Conservation (phyloP, 352 stramenopile species). For the Globisporangium cederbergense region DNA sequence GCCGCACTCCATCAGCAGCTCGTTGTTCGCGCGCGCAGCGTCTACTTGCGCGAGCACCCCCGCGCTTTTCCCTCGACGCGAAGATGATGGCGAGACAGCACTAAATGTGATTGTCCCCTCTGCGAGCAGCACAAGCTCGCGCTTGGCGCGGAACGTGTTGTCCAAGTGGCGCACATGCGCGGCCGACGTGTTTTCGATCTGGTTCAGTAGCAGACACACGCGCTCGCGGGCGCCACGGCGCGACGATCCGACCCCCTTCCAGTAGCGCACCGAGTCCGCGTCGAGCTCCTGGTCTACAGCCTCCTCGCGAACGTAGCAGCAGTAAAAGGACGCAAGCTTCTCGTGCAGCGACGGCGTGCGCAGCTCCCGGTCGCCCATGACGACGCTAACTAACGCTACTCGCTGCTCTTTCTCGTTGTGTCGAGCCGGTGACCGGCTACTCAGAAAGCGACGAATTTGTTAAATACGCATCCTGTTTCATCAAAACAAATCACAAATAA, state of each 20-base stretch:
- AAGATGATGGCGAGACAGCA: neutral
- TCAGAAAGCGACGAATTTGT: too few species aligned
- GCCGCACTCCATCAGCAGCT: conserved; percentile 70
- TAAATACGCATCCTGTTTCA: too few species aligned
- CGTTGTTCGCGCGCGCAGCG: conserved; percentile 56
- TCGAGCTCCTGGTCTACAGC: conserved; percentile 43
- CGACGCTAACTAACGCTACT: too few species aligned
- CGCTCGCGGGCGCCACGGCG: conserved; percentile 61
- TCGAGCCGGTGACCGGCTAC: too few species aligned
- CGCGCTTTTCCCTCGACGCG: conserved; percentile 12
- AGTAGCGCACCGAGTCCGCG: conserved; percentile 42
- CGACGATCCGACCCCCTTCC: conserved; percentile 58
- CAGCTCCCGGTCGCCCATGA: conserved; percentile 16
- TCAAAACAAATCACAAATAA: too few species aligned
- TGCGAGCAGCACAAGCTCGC: conserved; percentile 59
- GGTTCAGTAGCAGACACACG: conserved; percentile 53
- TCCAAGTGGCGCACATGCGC: conserved; percentile 58
- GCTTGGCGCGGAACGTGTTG: conserved; percentile 68
- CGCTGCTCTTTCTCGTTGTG: too few species aligned
- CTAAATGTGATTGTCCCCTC: conserved; percentile 40
- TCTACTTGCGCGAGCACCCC: conserved; percentile 41
- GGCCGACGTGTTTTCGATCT: conserved; percentile 64
- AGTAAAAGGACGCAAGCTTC: conserved; percentile 76
- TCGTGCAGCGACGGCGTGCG: conserved; percentile 57
- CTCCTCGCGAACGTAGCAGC: conserved; percentile 66